A percentile compares a stretch with the other conserved stretches of the same genome.
phyloP scores from a whole-genome alignment of 2,329 filamentous ascomycete genomes.

The Trichoderma sp. region DNA sequence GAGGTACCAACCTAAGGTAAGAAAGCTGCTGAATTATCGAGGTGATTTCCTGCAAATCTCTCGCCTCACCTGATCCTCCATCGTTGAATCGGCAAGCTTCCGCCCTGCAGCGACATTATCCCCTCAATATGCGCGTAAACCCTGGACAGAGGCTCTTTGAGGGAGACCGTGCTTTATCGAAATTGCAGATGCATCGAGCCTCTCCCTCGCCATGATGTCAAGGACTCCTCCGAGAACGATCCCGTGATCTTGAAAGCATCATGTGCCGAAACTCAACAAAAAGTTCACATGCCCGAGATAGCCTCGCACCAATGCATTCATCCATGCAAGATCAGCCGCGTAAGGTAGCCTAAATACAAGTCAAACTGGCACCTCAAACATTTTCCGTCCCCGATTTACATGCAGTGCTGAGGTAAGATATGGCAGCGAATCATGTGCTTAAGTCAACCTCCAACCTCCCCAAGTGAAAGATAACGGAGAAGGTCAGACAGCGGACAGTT shows the following conservation, averaged over 20 bases:
- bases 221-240: neutral
- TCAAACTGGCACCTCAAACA: neutral
- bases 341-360: slow-evolving; percentile 14
- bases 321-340: neutral
- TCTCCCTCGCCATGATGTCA: slow-evolving; percentile 2
- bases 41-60: too few relatives aligned
- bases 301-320: neutral
- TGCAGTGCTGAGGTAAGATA: too few relatives aligned
- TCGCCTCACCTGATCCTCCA: too few relatives aligned
- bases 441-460: too few relatives aligned
- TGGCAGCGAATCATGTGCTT: too few relatives aligned
- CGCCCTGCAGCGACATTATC: slow-evolving; percentile 13
- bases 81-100: neutral
- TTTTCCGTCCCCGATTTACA: neutral
- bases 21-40: too few relatives aligned
- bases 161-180: neutral
- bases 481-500: too few relatives aligned
- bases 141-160: neutral
- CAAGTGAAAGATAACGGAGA: too few relatives aligned
- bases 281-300: neutral
- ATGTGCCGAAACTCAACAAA: slow-evolving; percentile 8
- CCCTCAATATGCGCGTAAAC: slow-evolving; percentile 12
- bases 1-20: too few relatives aligned
- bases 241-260: slow-evolving; percentile 17
- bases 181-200: neutral